Evolutionary conservation across 805 yeast genomes (phyloP), one percentile per base, ranked within the genome.

Genomic region (Wickerhamomyces bovis): DNA sequence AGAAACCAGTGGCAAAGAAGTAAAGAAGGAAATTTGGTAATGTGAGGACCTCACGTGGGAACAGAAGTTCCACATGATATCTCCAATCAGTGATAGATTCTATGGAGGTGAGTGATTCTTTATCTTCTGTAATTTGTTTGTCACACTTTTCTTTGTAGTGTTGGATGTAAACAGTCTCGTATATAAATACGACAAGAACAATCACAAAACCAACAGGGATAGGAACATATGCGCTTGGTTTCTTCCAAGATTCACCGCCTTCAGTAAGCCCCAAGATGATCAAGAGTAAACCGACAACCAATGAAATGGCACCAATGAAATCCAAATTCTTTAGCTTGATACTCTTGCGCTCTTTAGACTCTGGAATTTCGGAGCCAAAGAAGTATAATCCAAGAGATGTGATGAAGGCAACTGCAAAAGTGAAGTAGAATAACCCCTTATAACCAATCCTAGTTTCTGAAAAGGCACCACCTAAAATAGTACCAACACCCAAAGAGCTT

Each of bases 381-480:
- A 70, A 58, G 42, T 57, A 60, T 0, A 64, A 47, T 13, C 59
- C 45, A 3, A 58, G 19, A 4, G 61, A 48, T 10, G 56, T 43
- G 0, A 60, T 11, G 8, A 57, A 33, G 7, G 63, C 46, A 4
- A 60, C 36, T 2, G 68, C 75, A 59, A 70, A 70, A 2, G 66
- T 59, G 30, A 71, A 61, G 46, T 62, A 73, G 49, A 67, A 69
- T 12, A 67, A 53, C 1, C 70, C 70, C 44, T 65, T 64, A 51
- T 71, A 72, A 1, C 76, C 77, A 43, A 69, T 55, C 6, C 45
- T 35, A 1, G 72, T 58, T 22, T 49, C 45, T 1, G 68, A 55
- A 42, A 73, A 74, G 0, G 74, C 77, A 43, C 78, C 78, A 26
- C 78, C 77, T 2, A 73, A 33, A 8, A 72, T 46, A 4, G 61